phyloP scores from a whole-genome alignment of 805 yeast genomes.

The Hanseniaspora guilliermondii region DNA sequence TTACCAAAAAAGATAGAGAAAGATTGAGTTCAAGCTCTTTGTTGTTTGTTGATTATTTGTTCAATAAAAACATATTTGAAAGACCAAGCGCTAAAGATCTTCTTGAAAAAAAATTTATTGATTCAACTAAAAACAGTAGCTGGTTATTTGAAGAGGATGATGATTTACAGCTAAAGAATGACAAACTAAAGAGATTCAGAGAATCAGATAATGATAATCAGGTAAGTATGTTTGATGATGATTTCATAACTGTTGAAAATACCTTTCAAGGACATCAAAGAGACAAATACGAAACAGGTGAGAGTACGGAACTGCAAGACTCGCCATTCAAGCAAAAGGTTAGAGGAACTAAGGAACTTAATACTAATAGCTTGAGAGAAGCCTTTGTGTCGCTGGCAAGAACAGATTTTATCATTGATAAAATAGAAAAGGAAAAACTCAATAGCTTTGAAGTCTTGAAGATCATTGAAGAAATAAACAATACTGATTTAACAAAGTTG shows the following conservation, averaged over 20 bases:
- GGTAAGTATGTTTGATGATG: constrained; percentile 9
- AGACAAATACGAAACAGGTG: neutral
- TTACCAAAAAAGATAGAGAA: constrained; percentile 10
- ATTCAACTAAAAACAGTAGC: constrained; percentile 4
- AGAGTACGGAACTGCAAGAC: constrained; percentile 2
- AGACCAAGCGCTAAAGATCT: constrained; percentile 56
- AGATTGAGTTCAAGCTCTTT: constrained; percentile 35
- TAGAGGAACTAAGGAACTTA: neutral
- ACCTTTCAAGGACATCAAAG: neutral
- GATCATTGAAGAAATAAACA: constrained; percentile 1
- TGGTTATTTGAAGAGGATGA: constrained; percentile 13
- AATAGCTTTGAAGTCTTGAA: constrained; percentile 5
- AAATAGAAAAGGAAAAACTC: neutral
- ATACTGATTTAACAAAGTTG: neutral
- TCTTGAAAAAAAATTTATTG: constrained; percentile 22
- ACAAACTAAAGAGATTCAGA: constrained; percentile 20
- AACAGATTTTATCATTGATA: constrained; percentile 7
- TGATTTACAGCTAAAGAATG: constrained; percentile 9
- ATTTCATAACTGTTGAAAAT: constrained; percentile 7
- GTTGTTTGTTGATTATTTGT: constrained; percentile 58
- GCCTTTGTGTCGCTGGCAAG: constrained; percentile 4
- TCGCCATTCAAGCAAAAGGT: constrained; percentile 8
- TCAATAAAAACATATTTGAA: constrained; percentile 53
- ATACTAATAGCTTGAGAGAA: neutral
- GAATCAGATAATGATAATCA: constrained; percentile 17